Conservation (phyloP, 2,329 filamentous ascomycete genomes). For the Ilyonectria mors-panacis region DNA sequence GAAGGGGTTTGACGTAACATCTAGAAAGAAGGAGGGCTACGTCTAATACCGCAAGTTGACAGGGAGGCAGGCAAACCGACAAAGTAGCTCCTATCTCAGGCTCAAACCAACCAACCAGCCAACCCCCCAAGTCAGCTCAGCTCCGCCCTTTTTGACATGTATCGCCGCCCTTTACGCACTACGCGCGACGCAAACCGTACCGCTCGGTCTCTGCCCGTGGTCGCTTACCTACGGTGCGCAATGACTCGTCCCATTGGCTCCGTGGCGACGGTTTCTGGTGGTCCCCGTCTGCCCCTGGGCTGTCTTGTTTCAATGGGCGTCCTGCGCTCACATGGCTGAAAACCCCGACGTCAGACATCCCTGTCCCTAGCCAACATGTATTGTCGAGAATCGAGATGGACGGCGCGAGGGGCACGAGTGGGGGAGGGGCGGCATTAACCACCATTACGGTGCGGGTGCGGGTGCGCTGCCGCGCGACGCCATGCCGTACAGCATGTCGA, state of each 20-base stretch:
- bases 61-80: not conserved
- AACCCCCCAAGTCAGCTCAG: not conserved
- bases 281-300: not conserved
- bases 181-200: not conserved
- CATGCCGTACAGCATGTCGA: conserved; percentile 1
- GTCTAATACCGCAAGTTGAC: conserved; percentile 18
- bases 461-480: conserved; percentile 13
- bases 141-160: conserved; percentile 10
- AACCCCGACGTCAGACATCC: conserved; percentile 3
- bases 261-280: not conserved
- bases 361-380: not conserved
- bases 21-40: not conserved
- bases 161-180: not conserved
- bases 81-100: conserved; percentile 5
- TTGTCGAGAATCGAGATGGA: not conserved
- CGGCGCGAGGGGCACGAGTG: not conserved
- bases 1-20: conserved; percentile 12
- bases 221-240: conserved; percentile 1
- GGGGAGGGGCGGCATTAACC: conserved; percentile 19
- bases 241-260: conserved; percentile 21
- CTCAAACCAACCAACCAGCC: not conserved
- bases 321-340: conserved; percentile 1
- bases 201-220: conserved; percentile 27
- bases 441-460: conserved; percentile 17
- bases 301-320: not conserved